phyloP scores from a whole-genome alignment of 441 rosid species.

The Pelargonium citronellum region DNA sequence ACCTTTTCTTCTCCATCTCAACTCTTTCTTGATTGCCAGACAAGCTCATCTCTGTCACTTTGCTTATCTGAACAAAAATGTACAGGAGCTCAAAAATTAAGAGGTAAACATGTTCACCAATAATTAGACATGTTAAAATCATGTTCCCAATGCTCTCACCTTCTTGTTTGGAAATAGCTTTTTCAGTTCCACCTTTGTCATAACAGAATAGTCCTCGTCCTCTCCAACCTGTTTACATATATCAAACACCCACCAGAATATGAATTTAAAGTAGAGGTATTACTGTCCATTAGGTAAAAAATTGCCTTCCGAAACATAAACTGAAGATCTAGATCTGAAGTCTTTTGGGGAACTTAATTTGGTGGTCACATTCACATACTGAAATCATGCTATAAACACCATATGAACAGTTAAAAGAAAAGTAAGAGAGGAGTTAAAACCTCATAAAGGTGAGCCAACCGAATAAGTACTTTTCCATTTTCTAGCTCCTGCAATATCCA shows the following conservation, averaged over 20 bases:
- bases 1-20: slow-evolving; percentile 52
- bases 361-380: no score
- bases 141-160: slow-evolving; percentile 33
- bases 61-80: slow-evolving; percentile 33
- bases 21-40: slow-evolving; percentile 70
- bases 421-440: slow-evolving; percentile 27
- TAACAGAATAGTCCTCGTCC: slow-evolving; percentile 51
- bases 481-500: slow-evolving; percentile 46
- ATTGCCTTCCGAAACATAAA: no score
- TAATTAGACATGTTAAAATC: no score
- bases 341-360: no score
- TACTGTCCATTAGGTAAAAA: background rate
- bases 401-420: background rate
- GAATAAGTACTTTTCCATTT: slow-evolving; percentile 49
- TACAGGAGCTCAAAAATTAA: background rate
- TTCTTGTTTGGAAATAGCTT: slow-evolving; percentile 46
- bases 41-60: slow-evolving; percentile 52
- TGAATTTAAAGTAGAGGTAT: slow-evolving; percentile 3
- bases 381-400: no score
- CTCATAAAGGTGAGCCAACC: slow-evolving; percentile 70
- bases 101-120: background rate
- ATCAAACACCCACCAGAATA: slow-evolving; percentile 9
- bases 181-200: slow-evolving; percentile 53
- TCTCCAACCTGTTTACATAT: slow-evolving; percentile 40
- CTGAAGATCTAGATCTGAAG: no score